phyloP scores from a whole-genome alignment of 2,329 filamentous ascomycete genomes.

The Penicillium sp. region DNA sequence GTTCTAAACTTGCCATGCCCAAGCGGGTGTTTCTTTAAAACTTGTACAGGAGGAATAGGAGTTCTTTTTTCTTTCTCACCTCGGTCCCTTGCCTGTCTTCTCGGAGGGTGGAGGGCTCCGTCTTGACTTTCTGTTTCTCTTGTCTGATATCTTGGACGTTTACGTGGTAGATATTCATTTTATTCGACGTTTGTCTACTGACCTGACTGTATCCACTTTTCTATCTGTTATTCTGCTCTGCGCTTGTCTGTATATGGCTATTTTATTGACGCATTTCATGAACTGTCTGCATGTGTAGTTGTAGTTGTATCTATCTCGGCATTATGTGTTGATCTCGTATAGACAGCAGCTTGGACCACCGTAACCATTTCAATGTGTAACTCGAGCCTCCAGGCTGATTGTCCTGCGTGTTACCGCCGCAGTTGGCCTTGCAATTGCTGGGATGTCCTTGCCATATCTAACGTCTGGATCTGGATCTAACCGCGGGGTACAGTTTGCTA shows the following conservation, averaged over 20 bases:
- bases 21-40: slow-evolving; percentile 13
- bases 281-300: slow-evolving; percentile 1
- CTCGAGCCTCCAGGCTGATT: neutral
- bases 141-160: slow-evolving; percentile 23
- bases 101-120: neutral
- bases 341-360: no score
- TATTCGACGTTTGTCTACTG: slow-evolving; percentile 30
- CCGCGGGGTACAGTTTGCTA: no score
- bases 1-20: slow-evolving; percentile 39
- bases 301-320: neutral
- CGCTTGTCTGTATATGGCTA: slow-evolving; percentile 24
- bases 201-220: slow-evolving; percentile 22
- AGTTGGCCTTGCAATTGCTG: neutral
- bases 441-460: neutral
- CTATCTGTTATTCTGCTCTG: slow-evolving; percentile 18
- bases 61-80: slow-evolving; percentile 15
- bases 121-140: slow-evolving; percentile 18
- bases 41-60: slow-evolving; percentile 26
- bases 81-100: neutral
- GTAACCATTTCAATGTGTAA: neutral
- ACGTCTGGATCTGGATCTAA: neutral
- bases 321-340: neutral
- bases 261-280: slow-evolving; percentile 22
- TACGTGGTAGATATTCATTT: slow-evolving; percentile 29
- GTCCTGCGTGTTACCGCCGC: neutral